Evolutionary conservation across 2,329 filamentous ascomycete genomes (phyloP), one percentile per base, ranked within the genome.

Genomic region (Fusarium globosum): DNA sequence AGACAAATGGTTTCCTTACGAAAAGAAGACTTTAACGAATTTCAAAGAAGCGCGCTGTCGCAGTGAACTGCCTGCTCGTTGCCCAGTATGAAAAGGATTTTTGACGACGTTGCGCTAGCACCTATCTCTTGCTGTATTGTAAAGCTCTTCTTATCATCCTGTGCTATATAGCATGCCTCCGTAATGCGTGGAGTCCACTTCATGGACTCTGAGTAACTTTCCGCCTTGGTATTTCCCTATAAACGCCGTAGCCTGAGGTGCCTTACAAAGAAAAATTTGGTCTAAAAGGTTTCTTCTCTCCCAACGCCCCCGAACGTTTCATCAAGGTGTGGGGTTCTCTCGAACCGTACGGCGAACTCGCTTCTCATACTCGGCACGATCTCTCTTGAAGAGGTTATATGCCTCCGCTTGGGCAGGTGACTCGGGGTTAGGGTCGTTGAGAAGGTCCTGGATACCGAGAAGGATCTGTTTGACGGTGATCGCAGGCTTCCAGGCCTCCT

Each of bases 401-500:
- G 96, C 97, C 77, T 99, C 96, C 6, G 96, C 96, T 83, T 99
- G 96, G 0, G 96, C 96, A 1, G 96, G 96, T 3, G 95, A 97
- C 57, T 99, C 96, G 7, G 96, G 96, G 81, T 99, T 99, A 21
- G 97, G 96, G 79, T 98, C 96, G 82, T 99, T 93, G 45, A 99
- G 91, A 4, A 99, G 89, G 78, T 97, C 96, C 83, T 99, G 96
- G 65, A 99, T 97, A 55, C 96, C 96, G 3, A 98, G 88, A 11
- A 98, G 89, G 73, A 99, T 98, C 84, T 98, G 95, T 85, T 98
- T 98, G 82, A 99, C 94, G 1, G 96, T 99, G 79, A 99, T 99
- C 12, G 96, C 96, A 2, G 96, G 97, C 83, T 97, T 97, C 96
- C 97, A 99, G 12, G 94, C 95, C 82, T 99, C 96, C 79, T 99